Evolutionary conservation across 257 asterid genomes (phyloP).

Genomic region (Jacaranda copaia): DNA sequence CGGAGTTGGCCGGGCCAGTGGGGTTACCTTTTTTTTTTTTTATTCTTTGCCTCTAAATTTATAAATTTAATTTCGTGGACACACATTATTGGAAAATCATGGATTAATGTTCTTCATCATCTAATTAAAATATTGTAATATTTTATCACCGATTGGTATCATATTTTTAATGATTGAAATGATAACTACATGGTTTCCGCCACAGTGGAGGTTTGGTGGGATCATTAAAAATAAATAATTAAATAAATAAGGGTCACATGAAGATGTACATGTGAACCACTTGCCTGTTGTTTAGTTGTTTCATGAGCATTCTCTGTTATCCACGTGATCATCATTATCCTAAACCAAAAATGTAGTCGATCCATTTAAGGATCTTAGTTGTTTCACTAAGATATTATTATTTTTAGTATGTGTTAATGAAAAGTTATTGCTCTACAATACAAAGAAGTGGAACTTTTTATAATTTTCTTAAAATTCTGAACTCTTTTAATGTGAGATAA

Average conservation of each 20-base stretch:
- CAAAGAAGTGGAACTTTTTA: too few relatives aligned
- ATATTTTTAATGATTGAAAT: neutral
- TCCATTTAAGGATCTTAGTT: slow-evolving; percentile 3
- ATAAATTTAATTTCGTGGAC: neutral
- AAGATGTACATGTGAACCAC: slow-evolving; percentile 30
- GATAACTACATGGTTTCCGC: neutral
- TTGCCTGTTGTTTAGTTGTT: slow-evolving; percentile 9
- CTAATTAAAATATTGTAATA: neutral
- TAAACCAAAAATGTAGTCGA: neutral
- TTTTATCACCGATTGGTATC: slow-evolving; percentile 1
- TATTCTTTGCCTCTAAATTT: too few relatives aligned
- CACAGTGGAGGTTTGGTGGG: neutral
- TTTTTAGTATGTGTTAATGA: too few relatives aligned
- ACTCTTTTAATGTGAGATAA: too few relatives aligned
- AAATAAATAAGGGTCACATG: slow-evolving; percentile 20
- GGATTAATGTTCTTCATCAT: slow-evolving; percentile 16
- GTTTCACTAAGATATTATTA: neutral
- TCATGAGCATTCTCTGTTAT: neutral
- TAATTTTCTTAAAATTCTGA: too few relatives aligned
- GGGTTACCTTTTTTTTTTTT: too few relatives aligned
- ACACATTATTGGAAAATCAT: slow-evolving; percentile 20
- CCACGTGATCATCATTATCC: slow-evolving; percentile 30
- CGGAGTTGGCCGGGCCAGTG: too few relatives aligned
- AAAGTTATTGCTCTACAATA: too few relatives aligned
- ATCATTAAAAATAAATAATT: too few relatives aligned